Base-by-base conservation (phyloP, 257 asterid genomes). In the Solanum chilense region DNA sequence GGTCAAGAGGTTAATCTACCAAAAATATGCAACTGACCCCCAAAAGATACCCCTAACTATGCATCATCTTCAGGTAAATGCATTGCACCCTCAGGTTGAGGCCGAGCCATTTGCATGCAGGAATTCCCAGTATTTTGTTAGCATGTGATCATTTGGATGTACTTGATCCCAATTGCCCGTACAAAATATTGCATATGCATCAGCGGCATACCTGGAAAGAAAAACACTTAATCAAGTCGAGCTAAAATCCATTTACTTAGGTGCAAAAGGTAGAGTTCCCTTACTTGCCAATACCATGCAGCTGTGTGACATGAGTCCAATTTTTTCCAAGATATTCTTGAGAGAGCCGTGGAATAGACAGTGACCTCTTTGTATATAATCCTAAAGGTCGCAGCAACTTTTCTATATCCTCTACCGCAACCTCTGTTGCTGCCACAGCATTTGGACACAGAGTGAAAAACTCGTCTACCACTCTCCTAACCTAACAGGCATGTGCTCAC, bases 251-350 rank as follows among this genome's bases (percentile, higher is more conserved):
- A 75, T 49, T 29, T 37, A 29, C 20, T 76, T 3, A 7, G 47
- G 64, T 68, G 35, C 77, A 42, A n/a, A 25, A 78, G 70, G 56
- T 39, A 68, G 75, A 87, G 35, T n/a, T 44, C 84, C 87, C 97
- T 86, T 91, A 93, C 97, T 96, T 96, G 89, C 98, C 99, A 88
- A 96, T 89, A 77, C 98, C 98, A 88, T 90, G 87, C 68, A 96
- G 93, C 23, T 96, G 83, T 9, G 99, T 94, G 66, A 94, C 98
- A 86, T 94, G 93, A 86, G 95, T 93, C 98, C 98, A 95, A 86
- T 87, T 89, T 27, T 92, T 91, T 33, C 68, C 78, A 73, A 96
- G 69, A 91, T 96, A 96, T 82, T 93, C 94, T 29, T 35, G 52
- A 71, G 98, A 95, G 80, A 95, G 87, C 29, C 86, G 91, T 49